Evolutionary conservation across 2,329 filamentous ascomycete genomes (phyloP).

Genomic region (Colletotrichum karsti): DNA sequence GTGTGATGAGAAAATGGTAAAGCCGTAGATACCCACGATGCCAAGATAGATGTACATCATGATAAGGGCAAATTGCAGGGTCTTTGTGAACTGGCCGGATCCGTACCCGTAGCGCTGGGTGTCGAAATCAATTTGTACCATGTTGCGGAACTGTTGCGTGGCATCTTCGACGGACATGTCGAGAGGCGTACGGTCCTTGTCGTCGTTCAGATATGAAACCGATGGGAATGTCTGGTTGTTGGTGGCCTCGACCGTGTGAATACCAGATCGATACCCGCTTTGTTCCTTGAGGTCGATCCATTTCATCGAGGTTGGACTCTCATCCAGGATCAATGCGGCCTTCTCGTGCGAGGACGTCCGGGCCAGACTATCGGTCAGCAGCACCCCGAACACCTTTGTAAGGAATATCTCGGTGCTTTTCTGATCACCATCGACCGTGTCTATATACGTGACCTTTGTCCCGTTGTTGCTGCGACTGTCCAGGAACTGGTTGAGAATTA

Average conservation of each 20-base stretch:
- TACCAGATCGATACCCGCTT: background rate
- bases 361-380: background rate
- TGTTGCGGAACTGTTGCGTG: background rate
- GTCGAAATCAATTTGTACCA: background rate
- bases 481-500: background rate
- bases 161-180: background rate
- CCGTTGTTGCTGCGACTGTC: background rate
- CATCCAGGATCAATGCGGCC: background rate
- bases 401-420: background rate
- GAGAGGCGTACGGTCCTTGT: background rate
- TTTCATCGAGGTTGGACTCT: background rate
- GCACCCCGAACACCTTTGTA: background rate
- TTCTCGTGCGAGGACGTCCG: background rate
- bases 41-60: slow-evolving; percentile 16
- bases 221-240: background rate
- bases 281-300: slow-evolving; percentile 1
- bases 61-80: background rate
- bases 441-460: background rate
- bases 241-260: background rate
- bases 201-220: background rate
- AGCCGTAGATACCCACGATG: background rate
- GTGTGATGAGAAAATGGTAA: background rate
- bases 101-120: slow-evolving; percentile 4
- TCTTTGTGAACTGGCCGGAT: background rate
- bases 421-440: background rate